Base-by-base conservation (phyloP, 148 eudicot species). In the Rhododendron ferrugineum region DNA sequence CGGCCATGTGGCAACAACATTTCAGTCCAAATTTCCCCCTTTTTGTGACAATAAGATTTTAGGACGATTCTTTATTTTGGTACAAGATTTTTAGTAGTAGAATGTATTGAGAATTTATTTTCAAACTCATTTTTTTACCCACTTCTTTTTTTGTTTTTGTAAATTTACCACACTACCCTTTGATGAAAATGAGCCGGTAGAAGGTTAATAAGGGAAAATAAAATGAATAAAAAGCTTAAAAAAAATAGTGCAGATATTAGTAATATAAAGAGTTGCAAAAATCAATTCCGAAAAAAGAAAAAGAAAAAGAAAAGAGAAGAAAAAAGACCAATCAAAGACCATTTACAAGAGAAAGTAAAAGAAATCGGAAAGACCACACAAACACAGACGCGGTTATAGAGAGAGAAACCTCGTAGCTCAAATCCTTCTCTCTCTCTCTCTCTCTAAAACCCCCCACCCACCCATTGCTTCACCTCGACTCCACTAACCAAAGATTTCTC, bases 281-380 rank as follows among this genome's bases (percentile, higher is more conserved):
- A 58, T 18, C 22, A 22, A 1, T 58, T 0, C n/a, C 22, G n/a
- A 0, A 22, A 22, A 20, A 22, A 20, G n/a, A 22, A 22, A 20
- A 22, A 20, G n/a, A 0, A 22, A 22, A 20, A 22, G 6, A 6
- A 6, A 22, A 58, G 1, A 18, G 5, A 16, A 54, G 18, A 4
- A 2, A 64, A n/a, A n/a, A 10, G 73, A 26, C 32, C 37, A 13
- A 70, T 30, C 9, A 28, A 54, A 32, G 75, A 70, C 75, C 40
- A 70, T 16, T 62, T 20, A 5, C n/a, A 56, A 18, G 62, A 54
- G 49, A 46, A 9, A 46, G 49, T 26, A 26, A 4, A 37, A 7
- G 78, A 74, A 74, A 37, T 74, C 4, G 78, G n/a, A 36, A 74
- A 34, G 78, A 74, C 78, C 47, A 36, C 78, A 74, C 78, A 73